Percentiles rank a stretch among this genome's conserved stretches.
phyloP scores from a whole-genome alignment of 2,329 filamentous ascomycete genomes.

The Trichoderma sp. region DNA sequence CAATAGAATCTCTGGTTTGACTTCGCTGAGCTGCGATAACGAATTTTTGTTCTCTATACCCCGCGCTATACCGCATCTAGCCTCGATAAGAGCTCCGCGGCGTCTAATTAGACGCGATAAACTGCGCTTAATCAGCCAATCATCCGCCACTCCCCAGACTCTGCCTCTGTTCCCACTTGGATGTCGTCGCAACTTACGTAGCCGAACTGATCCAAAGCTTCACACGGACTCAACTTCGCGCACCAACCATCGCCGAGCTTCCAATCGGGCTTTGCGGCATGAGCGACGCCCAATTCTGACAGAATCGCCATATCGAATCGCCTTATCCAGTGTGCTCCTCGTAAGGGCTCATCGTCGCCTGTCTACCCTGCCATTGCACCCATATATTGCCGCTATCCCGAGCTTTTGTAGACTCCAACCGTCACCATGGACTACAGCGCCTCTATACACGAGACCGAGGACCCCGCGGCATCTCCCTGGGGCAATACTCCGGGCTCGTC shows the following conservation, averaged over 20 bases:
- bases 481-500: conserved; percentile 52
- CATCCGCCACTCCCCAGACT: conserved; percentile 4
- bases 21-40: conserved; percentile 15
- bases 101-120: conserved; percentile 27
- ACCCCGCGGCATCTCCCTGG: conserved; percentile 54
- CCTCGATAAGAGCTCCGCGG: conserved; percentile 25
- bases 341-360: not conserved
- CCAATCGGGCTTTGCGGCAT: conserved; percentile 14
- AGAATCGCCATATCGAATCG: not conserved
- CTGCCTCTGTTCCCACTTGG: conserved; percentile 12
- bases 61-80: conserved; percentile 40
- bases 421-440: conserved; percentile 56
- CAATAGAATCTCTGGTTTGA: not conserved
- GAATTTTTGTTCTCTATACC: conserved; percentile 26
- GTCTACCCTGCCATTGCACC: conserved; percentile 20
- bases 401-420: not conserved
- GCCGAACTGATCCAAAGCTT: conserved; percentile 24
- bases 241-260: conserved; percentile 14
- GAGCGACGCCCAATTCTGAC: conserved; percentile 9
- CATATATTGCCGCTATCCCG: conserved; percentile 22
- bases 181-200: conserved; percentile 28
- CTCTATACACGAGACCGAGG: conserved; percentile 53
- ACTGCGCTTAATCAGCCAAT: conserved; percentile 25
- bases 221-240: conserved; percentile 6
- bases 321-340: not conserved